These are phyloP conservation scores for Piper betle DNA, from an alignment of 164 flowering plant genomes.

Conservation along the genomic window DNA sequence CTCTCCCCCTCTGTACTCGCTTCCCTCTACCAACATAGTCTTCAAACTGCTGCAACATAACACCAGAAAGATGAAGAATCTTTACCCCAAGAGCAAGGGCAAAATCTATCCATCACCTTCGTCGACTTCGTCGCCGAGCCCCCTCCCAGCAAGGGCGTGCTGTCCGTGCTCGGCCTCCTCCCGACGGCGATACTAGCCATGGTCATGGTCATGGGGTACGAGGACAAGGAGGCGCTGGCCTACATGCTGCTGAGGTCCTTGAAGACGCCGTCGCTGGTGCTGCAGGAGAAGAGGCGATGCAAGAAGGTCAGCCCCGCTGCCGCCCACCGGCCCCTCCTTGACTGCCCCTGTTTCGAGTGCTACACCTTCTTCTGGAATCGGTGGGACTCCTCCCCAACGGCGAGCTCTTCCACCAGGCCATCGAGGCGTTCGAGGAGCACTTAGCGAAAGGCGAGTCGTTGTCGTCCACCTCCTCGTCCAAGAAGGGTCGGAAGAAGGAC, in stretches of 20 bases:
- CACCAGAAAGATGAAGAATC: constrained; percentile 29
- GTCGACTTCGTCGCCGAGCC: constrained; percentile 6
- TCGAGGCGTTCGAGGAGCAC: constrained; percentile 73
- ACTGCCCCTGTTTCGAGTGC: constrained; percentile 70
- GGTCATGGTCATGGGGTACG: constrained; percentile 27
- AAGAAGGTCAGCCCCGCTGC: neutral
- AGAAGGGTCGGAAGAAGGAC: neutral
- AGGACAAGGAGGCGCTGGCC: constrained; percentile 66
- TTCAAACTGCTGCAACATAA: neutral
- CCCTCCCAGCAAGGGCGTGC: constrained; percentile 6
- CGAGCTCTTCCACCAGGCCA: constrained; percentile 63
- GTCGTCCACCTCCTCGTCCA: constrained; percentile 4
- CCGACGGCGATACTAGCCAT: constrained; percentile 52
- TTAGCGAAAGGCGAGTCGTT: constrained; percentile 12
- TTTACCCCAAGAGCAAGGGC: constrained; percentile 43
- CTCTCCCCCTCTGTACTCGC: neutral
- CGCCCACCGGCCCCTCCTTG: neutral
- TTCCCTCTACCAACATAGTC: neutral
- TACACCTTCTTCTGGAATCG: constrained; percentile 62
- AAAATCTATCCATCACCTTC: constrained; percentile 63
- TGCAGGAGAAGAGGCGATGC: constrained; percentile 17
- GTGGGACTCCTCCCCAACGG: constrained; percentile 75
- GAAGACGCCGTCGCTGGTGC: constrained; percentile 3
- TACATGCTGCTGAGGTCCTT: constrained; percentile 56
- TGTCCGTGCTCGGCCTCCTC: constrained; percentile 38